Conservation (phyloP, 179 eudicot genomes). For the Beta macrorhiza region DNA sequence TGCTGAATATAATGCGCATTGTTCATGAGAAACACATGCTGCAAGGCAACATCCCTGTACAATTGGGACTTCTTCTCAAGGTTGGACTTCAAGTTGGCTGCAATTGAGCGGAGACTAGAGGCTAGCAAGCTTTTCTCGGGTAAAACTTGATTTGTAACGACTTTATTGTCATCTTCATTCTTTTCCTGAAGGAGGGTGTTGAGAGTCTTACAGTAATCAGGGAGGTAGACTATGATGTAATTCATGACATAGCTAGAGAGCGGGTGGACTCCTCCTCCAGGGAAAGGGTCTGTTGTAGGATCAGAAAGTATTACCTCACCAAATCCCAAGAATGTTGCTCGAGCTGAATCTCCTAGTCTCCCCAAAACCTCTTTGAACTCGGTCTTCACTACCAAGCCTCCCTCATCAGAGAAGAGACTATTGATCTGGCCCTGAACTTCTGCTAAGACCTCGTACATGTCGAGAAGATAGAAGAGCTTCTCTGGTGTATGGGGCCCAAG, state of each 20-base stretch:
- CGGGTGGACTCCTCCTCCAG: constrained; percentile 59
- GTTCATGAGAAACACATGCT: constrained; percentile 75
- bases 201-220: constrained; percentile 46
- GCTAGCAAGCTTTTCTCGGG: constrained; percentile 35
- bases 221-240: constrained; percentile 45
- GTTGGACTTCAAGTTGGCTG: constrained; percentile 49
- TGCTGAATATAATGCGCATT: constrained; percentile 65
- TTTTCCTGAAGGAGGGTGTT: constrained; percentile 46
- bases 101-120: constrained; percentile 40
- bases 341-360: constrained; percentile 49
- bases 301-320: constrained; percentile 47
- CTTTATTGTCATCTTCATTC: neutral
- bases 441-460: constrained; percentile 63
- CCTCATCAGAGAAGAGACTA: constrained; percentile 41
- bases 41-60: constrained; percentile 55
- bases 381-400: constrained; percentile 38
- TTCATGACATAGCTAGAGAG: constrained; percentile 78
- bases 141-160: neutral
- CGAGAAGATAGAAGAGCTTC: constrained; percentile 57
- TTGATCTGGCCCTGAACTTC: constrained; percentile 46
- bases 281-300: constrained; percentile 44
- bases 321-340: constrained; percentile 48
- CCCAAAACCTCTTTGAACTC: constrained; percentile 53
- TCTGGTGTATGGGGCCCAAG: constrained; percentile 62
- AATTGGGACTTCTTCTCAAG: constrained; percentile 55